Evolutionary conservation across 305 asterid genomes (phyloP).

Genomic region (Plantago coronopus): DNA sequence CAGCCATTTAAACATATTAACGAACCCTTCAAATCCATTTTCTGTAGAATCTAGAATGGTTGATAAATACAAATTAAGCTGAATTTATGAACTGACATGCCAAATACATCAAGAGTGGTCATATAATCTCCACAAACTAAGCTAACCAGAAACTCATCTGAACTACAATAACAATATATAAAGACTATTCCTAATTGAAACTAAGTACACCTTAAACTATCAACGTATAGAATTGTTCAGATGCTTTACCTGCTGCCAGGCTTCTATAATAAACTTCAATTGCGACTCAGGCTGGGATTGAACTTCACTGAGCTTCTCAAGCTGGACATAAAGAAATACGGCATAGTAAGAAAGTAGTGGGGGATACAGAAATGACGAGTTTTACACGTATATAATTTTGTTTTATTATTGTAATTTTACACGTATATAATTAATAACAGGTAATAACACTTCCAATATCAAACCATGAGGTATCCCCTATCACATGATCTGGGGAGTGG

Average conservation of each 20-base stretch:
- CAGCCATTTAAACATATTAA: too few species aligned
- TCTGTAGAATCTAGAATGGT: too few species aligned
- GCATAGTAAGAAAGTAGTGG: constrained; percentile 11
- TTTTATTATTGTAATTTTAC: too few species aligned
- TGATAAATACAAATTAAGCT: too few species aligned
- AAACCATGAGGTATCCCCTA: not conserved
- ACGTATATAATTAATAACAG: not conserved
- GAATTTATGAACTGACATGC: too few species aligned
- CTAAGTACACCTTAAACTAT: too few species aligned
- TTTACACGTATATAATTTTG: not conserved
- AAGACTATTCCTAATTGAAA: too few species aligned
- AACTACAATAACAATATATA: too few species aligned
- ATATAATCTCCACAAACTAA: too few species aligned
- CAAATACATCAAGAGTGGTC: too few species aligned
- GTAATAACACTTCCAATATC: not conserved
- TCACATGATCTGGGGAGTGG: not conserved
- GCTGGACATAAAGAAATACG: constrained; percentile 41
- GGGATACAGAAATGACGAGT: not conserved
- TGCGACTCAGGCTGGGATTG: constrained; percentile 88
- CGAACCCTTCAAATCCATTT: too few species aligned
- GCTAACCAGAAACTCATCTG: too few species aligned
- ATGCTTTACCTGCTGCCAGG: constrained; percentile 83
- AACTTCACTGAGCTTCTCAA: constrained; percentile 79
- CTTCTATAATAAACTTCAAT: constrained; percentile 76
- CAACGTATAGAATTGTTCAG: constrained; percentile 7